A percentile compares a stretch with the other conserved stretches of the same genome.
These are phyloP conservation scores for Endocalyx cinctus DNA, from an alignment of 2,329 filamentous ascomycete genomes.

Conservation along the genomic window DNA sequence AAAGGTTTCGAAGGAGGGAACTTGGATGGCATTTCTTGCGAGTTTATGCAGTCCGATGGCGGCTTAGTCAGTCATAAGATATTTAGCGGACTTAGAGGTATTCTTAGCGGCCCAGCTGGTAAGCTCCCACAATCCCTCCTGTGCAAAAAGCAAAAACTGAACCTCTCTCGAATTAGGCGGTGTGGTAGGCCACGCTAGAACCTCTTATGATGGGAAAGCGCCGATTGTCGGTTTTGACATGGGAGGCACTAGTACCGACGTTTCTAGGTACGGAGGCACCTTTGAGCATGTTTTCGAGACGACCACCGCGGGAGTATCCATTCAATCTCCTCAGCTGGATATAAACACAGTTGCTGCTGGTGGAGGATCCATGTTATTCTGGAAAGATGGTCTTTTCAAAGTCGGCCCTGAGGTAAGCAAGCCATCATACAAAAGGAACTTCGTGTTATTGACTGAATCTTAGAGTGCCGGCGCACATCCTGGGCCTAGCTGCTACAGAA, in stretches of 20 bases:
- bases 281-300: conserved; percentile 32
- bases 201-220: conserved; percentile 60
- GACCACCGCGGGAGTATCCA: conserved; percentile 61
- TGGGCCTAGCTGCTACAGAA: conserved; percentile 69
- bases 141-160: neutral
- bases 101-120: conserved; percentile 67
- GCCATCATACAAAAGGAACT: neutral
- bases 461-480: conserved; percentile 66
- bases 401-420: conserved; percentile 57
- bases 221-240: conserved; percentile 78
- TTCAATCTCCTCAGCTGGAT: conserved; percentile 75
- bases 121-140: too few species aligned
- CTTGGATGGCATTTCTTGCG: conserved; percentile 11
- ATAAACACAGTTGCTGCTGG: conserved; percentile 79
- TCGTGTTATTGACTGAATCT: neutral
- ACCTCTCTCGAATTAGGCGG: conserved; percentile 40
- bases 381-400: conserved; percentile 67
- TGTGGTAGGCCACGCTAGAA: conserved; percentile 71
- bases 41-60: conserved; percentile 35
- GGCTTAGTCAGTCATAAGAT: conserved; percentile 50
- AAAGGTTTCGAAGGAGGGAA: conserved; percentile 12
- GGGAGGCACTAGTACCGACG: conserved; percentile 69
- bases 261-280: conserved; percentile 57
- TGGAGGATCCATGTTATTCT: conserved; percentile 68
- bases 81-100: conserved; percentile 66